Evolutionary conservation across 2,329 filamentous ascomycete genomes (phyloP), one percentile per base, ranked within the genome.

Genomic region (Dactylonectria macrodidyma): DNA sequence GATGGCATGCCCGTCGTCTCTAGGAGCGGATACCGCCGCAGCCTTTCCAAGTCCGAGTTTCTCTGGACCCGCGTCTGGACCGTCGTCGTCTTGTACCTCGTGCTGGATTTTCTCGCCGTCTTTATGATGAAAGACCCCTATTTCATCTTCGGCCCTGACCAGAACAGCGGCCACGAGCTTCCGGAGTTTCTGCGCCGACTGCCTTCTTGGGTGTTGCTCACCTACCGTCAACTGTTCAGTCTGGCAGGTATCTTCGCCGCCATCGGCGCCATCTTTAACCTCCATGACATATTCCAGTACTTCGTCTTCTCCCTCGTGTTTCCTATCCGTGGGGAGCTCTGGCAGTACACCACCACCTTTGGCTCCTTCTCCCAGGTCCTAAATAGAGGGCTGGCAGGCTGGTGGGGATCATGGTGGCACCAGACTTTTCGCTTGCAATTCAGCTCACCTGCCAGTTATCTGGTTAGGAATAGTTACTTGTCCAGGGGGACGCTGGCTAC

Each of bases 401-500:
- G 92, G 81, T 98, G 95, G 95, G 91, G 93, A 51, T 86, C 85
- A 24, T 95, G 90, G 87, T 98, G 95, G 95, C 95, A 98, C 79
- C 95, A 98, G 81, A 91, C 92, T 3, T 97, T 97, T 82, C 92
- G 95, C 1, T 87, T 90, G 62, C 90, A 89, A 2, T 95, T 95
- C 76, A 81, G 88, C 46, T 87, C 90, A 4, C 91, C 92, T 0
- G 82, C 86, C 0, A 80, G 79, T 2, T 88, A 83, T 74, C 73
- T 92, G 63, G 78, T 80, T 9, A 71, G 78, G 68, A 60, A 68
- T 47, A 80, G 85, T 19, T 78, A 84, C 72, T 56, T 89, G 66
- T 73, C 70, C 68, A 71, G 77, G 72, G 73, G 80, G 59, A 73
- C 79, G 34, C 10, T 59, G 8, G 6, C 65, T 3, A 72, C 78